Evolutionary conservation across 495 filamentous ascomycete species (phyloP).

Genomic region (Pseudevernia furfuracea): DNA sequence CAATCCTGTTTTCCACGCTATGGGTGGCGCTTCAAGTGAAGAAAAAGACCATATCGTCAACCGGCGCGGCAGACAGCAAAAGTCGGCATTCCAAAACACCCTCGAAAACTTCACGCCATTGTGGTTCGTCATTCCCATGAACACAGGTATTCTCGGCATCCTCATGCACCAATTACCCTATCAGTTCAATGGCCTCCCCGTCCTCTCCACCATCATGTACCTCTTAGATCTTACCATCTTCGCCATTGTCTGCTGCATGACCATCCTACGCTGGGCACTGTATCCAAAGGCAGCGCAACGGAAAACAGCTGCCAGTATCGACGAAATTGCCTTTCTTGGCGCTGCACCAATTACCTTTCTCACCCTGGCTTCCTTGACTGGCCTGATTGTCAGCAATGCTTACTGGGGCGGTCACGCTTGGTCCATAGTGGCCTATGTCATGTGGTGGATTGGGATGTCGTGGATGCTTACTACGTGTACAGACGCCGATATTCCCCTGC

Average conservation of each 20-base stretch:
- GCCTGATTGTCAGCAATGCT: slow-evolving; percentile 4
- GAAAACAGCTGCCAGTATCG: not conserved
- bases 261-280: not conserved
- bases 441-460: slow-evolving; percentile 4
- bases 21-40: not conserved
- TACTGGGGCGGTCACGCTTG: slow-evolving; percentile 8
- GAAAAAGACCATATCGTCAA: not conserved
- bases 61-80: not conserved
- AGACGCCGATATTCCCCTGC: too few relatives aligned
- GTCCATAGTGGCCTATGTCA: slow-evolving; percentile 1
- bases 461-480: slow-evolving; percentile 3
- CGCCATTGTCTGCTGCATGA: not conserved
- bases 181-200: slow-evolving; percentile 2
- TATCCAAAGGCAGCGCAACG: not conserved
- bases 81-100: not conserved
- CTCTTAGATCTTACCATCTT: not conserved
- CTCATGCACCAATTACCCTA: slow-evolving; percentile 3
- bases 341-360: not conserved
- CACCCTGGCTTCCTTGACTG: not conserved
- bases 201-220: slow-evolving; percentile 5
- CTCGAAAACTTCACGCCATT: slow-evolving; percentile 3
- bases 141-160: slow-evolving; percentile 4
- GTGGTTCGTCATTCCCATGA: slow-evolving; percentile 3
- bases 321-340: not conserved
- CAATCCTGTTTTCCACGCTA: not conserved